Evolutionary conservation across 257 asterid species (phyloP).

Genomic region (Fraxinus anomala): DNA sequence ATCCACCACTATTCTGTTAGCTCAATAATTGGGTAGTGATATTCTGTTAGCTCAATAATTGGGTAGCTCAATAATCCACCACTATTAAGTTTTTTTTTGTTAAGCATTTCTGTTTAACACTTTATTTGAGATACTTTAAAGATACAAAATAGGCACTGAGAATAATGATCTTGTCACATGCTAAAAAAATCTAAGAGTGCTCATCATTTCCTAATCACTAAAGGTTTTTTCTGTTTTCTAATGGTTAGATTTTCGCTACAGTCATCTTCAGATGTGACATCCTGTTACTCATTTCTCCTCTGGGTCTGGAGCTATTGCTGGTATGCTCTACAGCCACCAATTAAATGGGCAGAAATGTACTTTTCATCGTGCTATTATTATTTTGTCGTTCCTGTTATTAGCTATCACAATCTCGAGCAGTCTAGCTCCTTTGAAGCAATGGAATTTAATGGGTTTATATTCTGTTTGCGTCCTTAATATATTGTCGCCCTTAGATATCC

Average conservation of each 20-base stretch:
- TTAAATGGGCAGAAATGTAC: conserved; percentile 14
- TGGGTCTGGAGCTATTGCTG: conserved; percentile 84
- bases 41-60: background rate
- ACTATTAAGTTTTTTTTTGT: background rate
- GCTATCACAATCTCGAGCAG: background rate
- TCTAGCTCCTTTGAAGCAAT: conserved; percentile 5
- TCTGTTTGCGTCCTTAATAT: conserved; percentile 3
- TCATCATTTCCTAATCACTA: conserved; percentile 31
- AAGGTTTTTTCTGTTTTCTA: conserved; percentile 34
- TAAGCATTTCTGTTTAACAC: background rate
- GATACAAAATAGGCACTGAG: background rate
- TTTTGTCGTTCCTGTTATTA: background rate
- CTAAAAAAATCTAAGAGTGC: background rate
- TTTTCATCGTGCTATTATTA: conserved; percentile 4
- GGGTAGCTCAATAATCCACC: background rate
- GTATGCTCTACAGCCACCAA: conserved; percentile 45
- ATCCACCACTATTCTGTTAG: background rate
- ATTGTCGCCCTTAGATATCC: background rate
- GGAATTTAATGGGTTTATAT: background rate
- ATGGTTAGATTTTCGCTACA: conserved; percentile 78
- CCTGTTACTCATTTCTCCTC: conserved; percentile 72
- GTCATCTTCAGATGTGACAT: conserved; percentile 89
- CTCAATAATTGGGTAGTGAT: background rate
- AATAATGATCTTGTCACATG: conserved; percentile 10
- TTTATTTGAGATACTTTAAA: background rate